Evolutionary conservation across 805 yeast species (phyloP), one percentile per base, ranked within the genome.

Genomic region (Kuraishia piskuri): DNA sequence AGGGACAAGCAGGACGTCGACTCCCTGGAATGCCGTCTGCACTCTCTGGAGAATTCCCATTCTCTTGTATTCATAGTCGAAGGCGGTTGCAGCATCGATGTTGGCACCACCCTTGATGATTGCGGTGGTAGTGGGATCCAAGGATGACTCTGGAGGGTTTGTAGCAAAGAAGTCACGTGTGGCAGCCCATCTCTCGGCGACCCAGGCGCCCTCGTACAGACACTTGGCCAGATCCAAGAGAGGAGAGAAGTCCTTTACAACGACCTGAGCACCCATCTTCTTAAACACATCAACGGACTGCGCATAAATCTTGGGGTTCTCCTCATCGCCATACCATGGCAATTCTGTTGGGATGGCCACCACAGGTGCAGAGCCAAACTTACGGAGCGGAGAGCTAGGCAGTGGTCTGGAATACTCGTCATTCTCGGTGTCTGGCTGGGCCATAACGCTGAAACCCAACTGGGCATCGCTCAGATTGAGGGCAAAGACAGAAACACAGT

Each of bases 201-300:
- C 98, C 99, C 99, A 92, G n/a, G 98, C 88, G 55, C 99, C 99
- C 64, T 92, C 97, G 66, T 92, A 92, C 40, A 92, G 76, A 64
- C 94, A 88, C 60, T 81, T 81, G 19, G 98, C 99, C 54, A 92
- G 75, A 40, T 86, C 87, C 56, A 88, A 73, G 46, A 92, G 73
- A 3, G 90, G 88, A 19, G 84, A 68, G 66, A 92, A 91, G 68
- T 90, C 91, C 47, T 84, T 67, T 10, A 82, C 72, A 22, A 80
- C 76, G 25, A 88, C 69, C 46, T 74, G 72, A 47, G 86, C 88
- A 51, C 88, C 87, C 17, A 78, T 61, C 46, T 70, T 61, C 46
- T 73, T 68, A 55, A 86, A 72, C 46, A 70, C 69, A 22, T 76
- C 77, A 21, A 91, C 76, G 1, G 96, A 89, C 23, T 72, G 66